phyloP scores from a whole-genome alignment of 768 basidiomycete species.

The Saitozyma podzolica region DNA sequence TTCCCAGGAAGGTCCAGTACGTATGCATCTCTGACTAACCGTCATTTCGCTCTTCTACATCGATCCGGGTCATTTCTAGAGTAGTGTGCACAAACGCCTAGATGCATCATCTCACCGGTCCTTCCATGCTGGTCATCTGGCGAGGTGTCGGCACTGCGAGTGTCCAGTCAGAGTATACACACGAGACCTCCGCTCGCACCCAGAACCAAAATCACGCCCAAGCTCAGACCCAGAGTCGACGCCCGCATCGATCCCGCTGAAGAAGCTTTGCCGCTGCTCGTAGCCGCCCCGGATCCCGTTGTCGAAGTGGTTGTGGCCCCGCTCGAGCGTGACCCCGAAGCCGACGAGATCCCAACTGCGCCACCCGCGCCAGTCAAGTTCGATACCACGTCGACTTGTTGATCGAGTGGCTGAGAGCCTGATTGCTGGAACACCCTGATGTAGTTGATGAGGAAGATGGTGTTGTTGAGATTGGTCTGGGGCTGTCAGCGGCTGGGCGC shows the following conservation, averaged over 20 bases:
- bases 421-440: slow-evolving; percentile 43
- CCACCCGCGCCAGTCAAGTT: slow-evolving; percentile 42
- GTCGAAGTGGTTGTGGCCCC: not conserved
- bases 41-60: too few relatives aligned
- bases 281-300: not conserved
- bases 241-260: too few relatives aligned
- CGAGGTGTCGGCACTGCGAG: too few relatives aligned
- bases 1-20: too few relatives aligned
- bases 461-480: slow-evolving; percentile 46
- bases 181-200: not conserved
- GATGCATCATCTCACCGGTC: too few relatives aligned
- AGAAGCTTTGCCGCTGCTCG: too few relatives aligned
- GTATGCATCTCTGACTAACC: too few relatives aligned
- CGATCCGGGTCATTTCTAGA: too few relatives aligned
- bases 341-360: slow-evolving; percentile 5
- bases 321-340: not conserved
- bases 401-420: slow-evolving; percentile 5
- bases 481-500: slow-evolving; percentile 2
- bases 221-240: not conserved
- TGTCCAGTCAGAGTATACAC: not conserved
- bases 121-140: too few relatives aligned
- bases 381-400: slow-evolving; percentile 22
- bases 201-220: not conserved
- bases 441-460: slow-evolving; percentile 48
- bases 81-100: too few relatives aligned